Evolutionary conservation across 106 monocot species (phyloP), one percentile per base, ranked within the genome.

Genomic region (Dactylorhiza incarnata): DNA sequence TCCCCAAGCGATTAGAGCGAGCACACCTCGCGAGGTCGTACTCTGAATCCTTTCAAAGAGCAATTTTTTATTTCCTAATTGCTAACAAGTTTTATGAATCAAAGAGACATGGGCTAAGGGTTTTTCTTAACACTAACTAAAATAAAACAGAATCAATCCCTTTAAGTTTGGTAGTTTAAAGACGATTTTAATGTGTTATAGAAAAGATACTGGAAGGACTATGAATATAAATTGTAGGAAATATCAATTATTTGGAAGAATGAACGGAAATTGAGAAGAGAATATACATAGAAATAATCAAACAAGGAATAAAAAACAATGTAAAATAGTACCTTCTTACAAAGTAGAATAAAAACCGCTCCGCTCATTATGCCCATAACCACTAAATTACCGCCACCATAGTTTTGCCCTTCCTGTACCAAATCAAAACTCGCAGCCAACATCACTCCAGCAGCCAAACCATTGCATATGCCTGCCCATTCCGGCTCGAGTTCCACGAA

Each of bases 351-450:
- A 73, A 99, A 99, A 74, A 99, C 69, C 9, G 89, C 97, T 49
- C 97, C 97, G 12, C 75, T 45, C 52, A 99, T 81, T 63, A 99
- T 87, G 26, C 97, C 97, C 43, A 99, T 43, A 71, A 91, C 94
- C 66, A 94, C 94, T 84, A 87, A 94, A 24, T 72, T 85, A 43
- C 91, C 91, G 75, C 86, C 66, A 19, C 87, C 89, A 85, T 91
- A 87, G 48, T 19, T 78, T 62, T 99, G 97, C 23, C 97, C 97
- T 84, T 99, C 97, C 71, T 94, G 94, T 26, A 99, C 83, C 23
- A 99, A 86, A 81, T 99, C 97, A 81, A 99, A 99, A 80, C 97
- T 99, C 19, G 97, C 97, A 46, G 97, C 97, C 65, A 99, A 61
- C 97, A 99, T 99, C 48, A 99, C 97, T 71, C 97, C 97, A 48